These are phyloP conservation scores for Eucalyptus regnans DNA, from an alignment of 345 rosid genomes.

Conservation along the genomic window DNA sequence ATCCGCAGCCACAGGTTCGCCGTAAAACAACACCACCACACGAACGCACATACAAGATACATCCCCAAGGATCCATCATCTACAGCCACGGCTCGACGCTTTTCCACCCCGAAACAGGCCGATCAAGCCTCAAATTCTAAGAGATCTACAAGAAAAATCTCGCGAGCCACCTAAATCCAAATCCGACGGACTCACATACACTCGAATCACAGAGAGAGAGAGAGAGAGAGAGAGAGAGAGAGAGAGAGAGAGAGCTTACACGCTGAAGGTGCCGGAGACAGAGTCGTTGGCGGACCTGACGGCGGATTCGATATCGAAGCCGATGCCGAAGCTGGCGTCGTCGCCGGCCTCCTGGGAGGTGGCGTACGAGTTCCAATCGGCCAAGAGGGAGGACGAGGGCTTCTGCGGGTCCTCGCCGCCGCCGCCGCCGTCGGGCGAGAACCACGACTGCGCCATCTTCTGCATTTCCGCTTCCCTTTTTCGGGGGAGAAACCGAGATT, in stretches of 20 bases:
- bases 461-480: background rate
- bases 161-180: background rate
- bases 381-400: conserved; percentile 36
- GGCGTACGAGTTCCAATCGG: conserved; percentile 82
- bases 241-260: conserved; percentile 23
- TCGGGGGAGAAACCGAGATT: background rate
- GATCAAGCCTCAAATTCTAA: background rate
- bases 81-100: background rate
- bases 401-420: conserved; percentile 8
- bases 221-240: background rate
- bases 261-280: conserved; percentile 70
- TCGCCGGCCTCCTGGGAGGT: conserved; percentile 40
- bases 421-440: conserved; percentile 17
- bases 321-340: conserved; percentile 18
- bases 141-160: background rate
- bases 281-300: conserved; percentile 73
- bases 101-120: background rate
- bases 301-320: conserved; percentile 75
- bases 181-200: background rate
- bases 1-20: background rate
- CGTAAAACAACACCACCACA: too few relatives aligned
- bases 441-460: conserved; percentile 55
- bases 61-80: background rate
- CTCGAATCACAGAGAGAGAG: background rate
- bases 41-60: background rate